phyloP scores from a whole-genome alignment of 352 stramenopile species.

The Globisporangium irregulare region DNA sequence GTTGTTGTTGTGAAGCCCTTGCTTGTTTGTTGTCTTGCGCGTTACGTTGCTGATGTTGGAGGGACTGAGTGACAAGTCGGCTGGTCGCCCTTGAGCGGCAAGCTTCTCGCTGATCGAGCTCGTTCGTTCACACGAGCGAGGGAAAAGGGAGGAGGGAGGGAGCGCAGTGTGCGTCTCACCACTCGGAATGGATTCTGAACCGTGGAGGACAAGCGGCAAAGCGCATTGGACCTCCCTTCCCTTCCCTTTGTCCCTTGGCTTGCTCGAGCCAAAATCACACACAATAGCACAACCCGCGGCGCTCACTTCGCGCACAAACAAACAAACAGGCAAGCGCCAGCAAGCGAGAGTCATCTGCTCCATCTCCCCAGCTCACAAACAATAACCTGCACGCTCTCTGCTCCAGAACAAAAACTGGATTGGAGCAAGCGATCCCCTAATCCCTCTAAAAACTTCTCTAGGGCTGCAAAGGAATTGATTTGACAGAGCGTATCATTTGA shows the following conservation, averaged over 20 bases:
- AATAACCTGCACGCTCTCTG: conserved; percentile 7
- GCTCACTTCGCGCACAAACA: neutral
- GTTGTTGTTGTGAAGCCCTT: conserved; percentile 1
- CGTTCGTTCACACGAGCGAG: conserved; percentile 7
- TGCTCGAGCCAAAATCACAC: neutral
- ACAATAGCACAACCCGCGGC: neutral
- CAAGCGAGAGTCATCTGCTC: neutral
- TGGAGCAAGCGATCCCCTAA: neutral
- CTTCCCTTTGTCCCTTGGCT: neutral
- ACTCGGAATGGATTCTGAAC: conserved; percentile 19
- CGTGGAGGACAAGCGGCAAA: neutral
- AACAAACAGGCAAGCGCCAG: neutral
- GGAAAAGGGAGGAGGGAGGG: neutral
- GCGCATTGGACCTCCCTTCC: conserved; percentile 1
- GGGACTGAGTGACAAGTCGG: neutral
- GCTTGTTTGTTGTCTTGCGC: neutral
- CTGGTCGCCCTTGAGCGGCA: neutral
- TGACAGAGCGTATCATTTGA: neutral
- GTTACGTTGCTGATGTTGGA: neutral
- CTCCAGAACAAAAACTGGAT: neutral
- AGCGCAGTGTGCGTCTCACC: conserved; percentile 11
- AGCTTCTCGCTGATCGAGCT: conserved; percentile 1
- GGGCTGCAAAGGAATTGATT: neutral
- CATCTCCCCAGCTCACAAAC: neutral
- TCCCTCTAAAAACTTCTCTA: neutral